phyloP scores from a whole-genome alignment of 73 alveolate species.

The Paramecium octaurelia region DNA sequence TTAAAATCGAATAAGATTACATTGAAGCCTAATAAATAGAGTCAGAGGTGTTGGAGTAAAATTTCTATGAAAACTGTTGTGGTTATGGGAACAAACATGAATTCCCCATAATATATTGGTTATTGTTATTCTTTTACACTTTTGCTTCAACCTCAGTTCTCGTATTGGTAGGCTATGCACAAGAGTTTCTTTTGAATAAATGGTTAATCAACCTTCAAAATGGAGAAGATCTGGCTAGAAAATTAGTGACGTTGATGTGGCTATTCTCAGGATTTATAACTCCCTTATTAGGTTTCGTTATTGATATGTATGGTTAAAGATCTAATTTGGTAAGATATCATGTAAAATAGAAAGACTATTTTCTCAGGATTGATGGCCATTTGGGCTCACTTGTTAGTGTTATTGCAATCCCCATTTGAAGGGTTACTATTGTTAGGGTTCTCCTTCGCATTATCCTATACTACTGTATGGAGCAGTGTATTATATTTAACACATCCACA shows the following conservation, averaged over 20 bases:
- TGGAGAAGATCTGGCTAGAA: conserved; percentile 23
- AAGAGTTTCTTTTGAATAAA: neutral
- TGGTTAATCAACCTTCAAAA: neutral
- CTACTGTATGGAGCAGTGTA: conserved; percentile 32
- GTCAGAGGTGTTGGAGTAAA: neutral
- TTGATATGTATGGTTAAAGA: conserved; percentile 22
- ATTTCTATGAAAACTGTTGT: neutral
- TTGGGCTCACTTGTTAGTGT: conserved; percentile 30
- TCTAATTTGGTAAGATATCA: neutral
- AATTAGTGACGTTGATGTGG: conserved; percentile 1
- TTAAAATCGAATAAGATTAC: neutral
- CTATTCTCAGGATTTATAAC: neutral
- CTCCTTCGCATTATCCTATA: conserved; percentile 1
- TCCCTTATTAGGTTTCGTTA: neutral
- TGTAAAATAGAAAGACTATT: neutral
- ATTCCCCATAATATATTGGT: conserved; percentile 11
- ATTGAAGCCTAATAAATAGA: neutral
- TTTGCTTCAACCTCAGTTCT: conserved; percentile 21
- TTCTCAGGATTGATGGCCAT: conserved; percentile 27
- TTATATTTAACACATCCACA: conserved; percentile 1
- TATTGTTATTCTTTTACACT: neutral
- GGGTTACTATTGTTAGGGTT: conserved; percentile 1
- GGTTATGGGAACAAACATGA: neutral
- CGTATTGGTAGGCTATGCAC: neutral
- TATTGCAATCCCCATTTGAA: neutral